Evolutionary conservation across 2,329 filamentous ascomycete species (phyloP), one percentile per base, ranked within the genome.

Genomic region (Pseudogymnoascus sp.): DNA sequence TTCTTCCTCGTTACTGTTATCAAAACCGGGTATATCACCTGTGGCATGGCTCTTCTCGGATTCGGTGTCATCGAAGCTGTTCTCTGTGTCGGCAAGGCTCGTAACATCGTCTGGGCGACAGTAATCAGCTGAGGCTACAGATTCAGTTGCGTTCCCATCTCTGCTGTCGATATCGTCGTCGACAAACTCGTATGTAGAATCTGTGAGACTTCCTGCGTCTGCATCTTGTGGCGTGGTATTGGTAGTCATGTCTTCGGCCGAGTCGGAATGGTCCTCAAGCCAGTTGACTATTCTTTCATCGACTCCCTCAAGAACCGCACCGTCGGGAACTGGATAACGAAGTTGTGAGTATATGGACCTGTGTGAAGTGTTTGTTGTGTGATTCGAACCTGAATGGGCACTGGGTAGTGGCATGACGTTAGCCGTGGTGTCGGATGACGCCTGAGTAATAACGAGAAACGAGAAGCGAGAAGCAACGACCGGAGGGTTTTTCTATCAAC

Each of bases 141-240:
- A 74, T 42, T 73, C 71, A 6, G 72, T 73, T 40, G 69, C 66
- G 67, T 71, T 69, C 66, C 69, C 72, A 61, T 73, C 71, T 61
- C 70, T 69, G 62, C 70, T 72, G 60, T 73, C 72, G 31, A 66
- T 67, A 47, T 74, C 72, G 3, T 71, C 73, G 59, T 74, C 72
- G 65, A 74, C 69, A 60, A 74, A 71, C 60, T 74, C 72, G 63
- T 73, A 74, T 44, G 71, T 64, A 61, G 72, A 73, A 37, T 71
- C 71, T 12, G 67, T 68, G 23, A 74, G 69, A 61, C 63, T 66
- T 61, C 69, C 66, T 50, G 72, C 71, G 33, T 73, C 71, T 63
- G 65, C 18, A 59, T 61, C 53, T 72, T 71, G 60, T 69, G 70
- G 59, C 62, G 67, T 21, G 66, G 61, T 50, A 40, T 33, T 11